Evolutionary conservation across 306 rosid genomes (phyloP).

Genomic region (Trichosanthes truncata): DNA sequence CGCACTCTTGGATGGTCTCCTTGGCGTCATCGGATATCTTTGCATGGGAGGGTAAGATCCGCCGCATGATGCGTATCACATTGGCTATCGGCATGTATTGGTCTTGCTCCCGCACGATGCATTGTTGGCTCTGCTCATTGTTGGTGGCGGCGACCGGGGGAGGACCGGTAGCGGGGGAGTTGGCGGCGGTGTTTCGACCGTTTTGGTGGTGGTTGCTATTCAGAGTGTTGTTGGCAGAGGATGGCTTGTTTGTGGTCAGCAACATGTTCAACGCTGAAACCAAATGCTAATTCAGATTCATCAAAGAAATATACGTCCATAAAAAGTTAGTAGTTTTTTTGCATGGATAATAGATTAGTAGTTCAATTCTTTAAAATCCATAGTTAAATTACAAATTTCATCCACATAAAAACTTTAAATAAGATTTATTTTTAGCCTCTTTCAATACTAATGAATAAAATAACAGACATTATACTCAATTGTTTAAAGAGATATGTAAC

Average conservation of each 20-base stretch:
- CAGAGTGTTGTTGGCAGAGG: background rate
- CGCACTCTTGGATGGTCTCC: constrained; percentile 61
- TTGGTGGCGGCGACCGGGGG: background rate
- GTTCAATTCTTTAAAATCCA: no score
- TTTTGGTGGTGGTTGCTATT: background rate
- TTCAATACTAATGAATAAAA: no score
- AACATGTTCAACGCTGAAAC: background rate
- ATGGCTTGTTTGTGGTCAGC: background rate
- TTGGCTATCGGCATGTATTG: constrained; percentile 75
- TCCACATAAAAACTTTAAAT: no score
- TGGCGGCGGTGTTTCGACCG: background rate
- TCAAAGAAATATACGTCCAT: no score
- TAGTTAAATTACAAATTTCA: no score
- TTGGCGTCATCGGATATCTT: constrained; percentile 74
- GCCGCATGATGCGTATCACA: constrained; percentile 64
- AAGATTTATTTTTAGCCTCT: no score
- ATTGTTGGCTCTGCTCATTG: background rate
- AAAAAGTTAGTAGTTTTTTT: no score
- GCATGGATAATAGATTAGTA: no score
- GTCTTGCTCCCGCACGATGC: constrained; percentile 43
- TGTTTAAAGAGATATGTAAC: no score
- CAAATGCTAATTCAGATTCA: background rate
- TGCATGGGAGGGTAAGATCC: constrained; percentile 51
- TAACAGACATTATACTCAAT: no score
- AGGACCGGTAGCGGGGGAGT: background rate